Evolutionary conservation across 2,329 filamentous ascomycete genomes (phyloP).

Genomic region (Ceratocystis diversiconidia): DNA sequence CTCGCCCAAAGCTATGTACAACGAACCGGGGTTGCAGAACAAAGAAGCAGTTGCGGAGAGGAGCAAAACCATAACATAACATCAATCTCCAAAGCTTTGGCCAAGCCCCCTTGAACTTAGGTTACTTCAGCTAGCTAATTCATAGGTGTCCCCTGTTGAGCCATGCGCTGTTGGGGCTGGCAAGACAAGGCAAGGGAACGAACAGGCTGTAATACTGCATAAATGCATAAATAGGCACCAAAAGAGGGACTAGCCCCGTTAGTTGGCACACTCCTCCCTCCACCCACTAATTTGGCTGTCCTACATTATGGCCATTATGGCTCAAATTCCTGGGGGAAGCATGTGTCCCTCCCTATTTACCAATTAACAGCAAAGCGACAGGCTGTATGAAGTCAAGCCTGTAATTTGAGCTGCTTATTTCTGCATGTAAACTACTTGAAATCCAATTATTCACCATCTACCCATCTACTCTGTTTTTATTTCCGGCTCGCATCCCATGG

Average conservation of each 20-base stretch:
- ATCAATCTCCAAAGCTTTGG: conserved; percentile 1
- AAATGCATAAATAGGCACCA: neutral
- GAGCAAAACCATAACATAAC: neutral
- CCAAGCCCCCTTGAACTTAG: neutral
- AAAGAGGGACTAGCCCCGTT: neutral
- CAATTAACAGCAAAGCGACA: too few species aligned
- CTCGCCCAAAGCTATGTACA: neutral
- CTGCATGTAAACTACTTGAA: neutral
- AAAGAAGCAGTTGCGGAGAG: neutral
- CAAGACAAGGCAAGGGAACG: too few species aligned
- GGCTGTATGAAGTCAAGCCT: too few species aligned
- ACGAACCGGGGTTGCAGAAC: neutral
- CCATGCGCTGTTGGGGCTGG: neutral
- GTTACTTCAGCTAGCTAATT: neutral
- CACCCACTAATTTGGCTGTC: neutral
- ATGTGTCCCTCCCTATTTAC: too few species aligned
- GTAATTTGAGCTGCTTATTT: too few species aligned
- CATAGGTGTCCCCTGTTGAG: neutral
- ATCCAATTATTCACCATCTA: neutral
- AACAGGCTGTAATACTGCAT: neutral
- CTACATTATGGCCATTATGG: neutral
- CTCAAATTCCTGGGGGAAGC: neutral
- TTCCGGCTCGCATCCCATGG: conserved; percentile 22
- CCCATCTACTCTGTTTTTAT: neutral
- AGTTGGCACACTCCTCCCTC: neutral